Evolutionary conservation across 2,329 filamentous ascomycete species (phyloP).

Genomic region (Botrytis medusae): DNA sequence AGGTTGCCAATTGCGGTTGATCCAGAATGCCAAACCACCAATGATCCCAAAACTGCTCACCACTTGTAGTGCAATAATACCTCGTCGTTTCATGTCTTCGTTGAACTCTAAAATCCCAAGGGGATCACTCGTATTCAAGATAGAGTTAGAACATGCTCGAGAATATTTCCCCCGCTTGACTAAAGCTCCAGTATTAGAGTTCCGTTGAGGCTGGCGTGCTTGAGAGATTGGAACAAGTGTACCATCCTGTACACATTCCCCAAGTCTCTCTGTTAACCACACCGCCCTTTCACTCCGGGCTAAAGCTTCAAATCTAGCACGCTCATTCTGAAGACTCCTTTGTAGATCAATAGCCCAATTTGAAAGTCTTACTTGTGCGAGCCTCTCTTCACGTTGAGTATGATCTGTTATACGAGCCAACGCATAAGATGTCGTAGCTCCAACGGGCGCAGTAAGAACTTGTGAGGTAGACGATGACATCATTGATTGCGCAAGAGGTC

Average conservation of each 20-base stretch:
- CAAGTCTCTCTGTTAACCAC: constrained; percentile 67
- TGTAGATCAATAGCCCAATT: constrained; percentile 84
- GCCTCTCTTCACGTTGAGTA: constrained; percentile 57
- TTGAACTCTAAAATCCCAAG: constrained; percentile 72
- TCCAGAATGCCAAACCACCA: constrained; percentile 68
- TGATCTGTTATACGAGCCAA: constrained; percentile 61
- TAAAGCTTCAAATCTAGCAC: constrained; percentile 64
- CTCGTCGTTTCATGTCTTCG: constrained; percentile 62
- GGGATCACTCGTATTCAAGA: constrained; percentile 60
- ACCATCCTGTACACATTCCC: constrained; percentile 67
- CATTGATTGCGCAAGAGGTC: constrained; percentile 38
- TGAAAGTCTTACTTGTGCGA: constrained; percentile 69
- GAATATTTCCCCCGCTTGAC: constrained; percentile 31
- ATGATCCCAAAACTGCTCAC: constrained; percentile 72
- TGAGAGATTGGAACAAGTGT: constrained; percentile 54
- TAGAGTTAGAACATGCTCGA: constrained; percentile 20
- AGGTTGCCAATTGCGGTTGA: constrained; percentile 37
- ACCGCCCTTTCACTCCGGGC: constrained; percentile 62
- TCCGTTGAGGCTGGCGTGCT: constrained; percentile 26
- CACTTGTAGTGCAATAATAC: constrained; percentile 70
- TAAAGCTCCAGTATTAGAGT: constrained; percentile 25
- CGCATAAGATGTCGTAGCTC: constrained; percentile 51
- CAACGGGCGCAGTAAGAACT: constrained; percentile 35
- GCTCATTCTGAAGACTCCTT: constrained; percentile 70
- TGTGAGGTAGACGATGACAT: constrained; percentile 28